Evolutionary conservation across 2,329 filamentous ascomycete species (phyloP), one percentile per base, ranked within the genome.

Genomic region (Colletotrichum salicis): DNA sequence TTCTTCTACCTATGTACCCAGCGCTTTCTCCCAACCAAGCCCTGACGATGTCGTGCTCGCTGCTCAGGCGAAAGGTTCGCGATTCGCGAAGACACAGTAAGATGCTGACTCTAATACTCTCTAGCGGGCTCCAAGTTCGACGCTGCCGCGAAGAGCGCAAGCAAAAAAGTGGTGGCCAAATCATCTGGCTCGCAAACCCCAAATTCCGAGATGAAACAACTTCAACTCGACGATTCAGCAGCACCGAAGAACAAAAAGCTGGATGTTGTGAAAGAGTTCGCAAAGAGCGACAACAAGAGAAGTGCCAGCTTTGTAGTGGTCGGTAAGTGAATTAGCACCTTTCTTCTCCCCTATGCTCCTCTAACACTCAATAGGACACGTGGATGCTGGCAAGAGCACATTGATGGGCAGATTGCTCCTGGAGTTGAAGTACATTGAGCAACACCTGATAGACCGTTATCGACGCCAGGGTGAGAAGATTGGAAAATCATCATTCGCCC

Each of bases 381-480:
- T 99, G 67, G 96, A 99, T 81, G 96, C 97, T 64, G 96, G 96
- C 64, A 99, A 99, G 82, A 98, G 95, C 80, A 99, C 96, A 6
- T 87, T 99, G 48, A 98, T 99, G 96, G 96, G 96, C 0, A 91
- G 96, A n/a, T 82, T 99, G 33, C 85, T 99, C 5, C 91, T 96
- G 54, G 96, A 99, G 76, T 88, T 97, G 52, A 93, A 95, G 71
- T 93, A 95, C 31, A 91, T 99, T 7, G 94, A 97, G 75, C 91
- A 97, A 79, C 88, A 95, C 71, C 96, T 95, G 0, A 88, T 99
- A 72, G 94, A 97, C 68, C 96, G 93, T 79, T 95, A 97, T 76
- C 90, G 92, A 24, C 93, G 93, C 80, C 95, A 98, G 82, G 96
- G 96, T 0, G 93, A 97, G 76, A 94, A 91, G 71, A 93, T 97